These are phyloP conservation scores for Dothideomycetes sp. DNA, from an alignment of 2,329 filamentous ascomycete species.

Conservation along the genomic window DNA sequence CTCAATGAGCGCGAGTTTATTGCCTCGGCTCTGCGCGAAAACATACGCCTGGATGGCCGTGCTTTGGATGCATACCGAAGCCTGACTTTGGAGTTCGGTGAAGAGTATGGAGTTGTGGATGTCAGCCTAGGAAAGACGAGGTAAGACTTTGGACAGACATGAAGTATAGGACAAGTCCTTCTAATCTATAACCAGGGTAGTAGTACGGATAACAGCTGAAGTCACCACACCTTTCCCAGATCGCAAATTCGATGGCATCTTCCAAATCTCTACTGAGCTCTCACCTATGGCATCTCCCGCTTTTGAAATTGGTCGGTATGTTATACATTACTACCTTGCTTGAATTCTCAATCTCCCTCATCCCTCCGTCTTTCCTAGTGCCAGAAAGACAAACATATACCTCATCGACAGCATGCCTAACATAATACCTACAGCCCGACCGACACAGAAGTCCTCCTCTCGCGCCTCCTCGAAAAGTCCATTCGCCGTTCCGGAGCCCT, in stretches of 20 bases:
- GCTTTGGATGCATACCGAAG: conserved; percentile 68
- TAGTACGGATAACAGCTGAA: conserved; percentile 78
- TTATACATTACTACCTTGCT: conserved; percentile 4
- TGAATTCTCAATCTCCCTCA: conserved; percentile 1
- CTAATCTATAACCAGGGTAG: conserved; percentile 45
- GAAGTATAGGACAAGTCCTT: conserved; percentile 2
- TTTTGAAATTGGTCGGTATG: conserved; percentile 70
- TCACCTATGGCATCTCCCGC: conserved; percentile 85
- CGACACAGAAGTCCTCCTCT: conserved; percentile 74
- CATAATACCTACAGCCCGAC: conserved; percentile 44
- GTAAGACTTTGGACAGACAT: conserved; percentile 33
- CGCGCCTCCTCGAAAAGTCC: conserved; percentile 84
- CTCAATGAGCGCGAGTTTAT: conserved; percentile 82
- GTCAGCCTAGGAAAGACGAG: conserved; percentile 83
- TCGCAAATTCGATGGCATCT: conserved; percentile 89
- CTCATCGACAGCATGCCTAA: neutral
- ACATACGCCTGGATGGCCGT: conserved; percentile 75
- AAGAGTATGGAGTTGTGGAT: conserved; percentile 84
- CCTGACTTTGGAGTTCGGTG: conserved; percentile 69
- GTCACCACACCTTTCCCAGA: conserved; percentile 77
- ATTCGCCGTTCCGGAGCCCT: conserved; percentile 84
- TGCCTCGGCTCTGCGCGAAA: conserved; percentile 67
- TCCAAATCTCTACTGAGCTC: conserved; percentile 83
- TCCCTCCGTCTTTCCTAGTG: conserved; percentile 2
- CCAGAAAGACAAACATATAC: neutral